Evolutionary conservation across 2,329 filamentous ascomycete genomes (phyloP).

Genomic region (Pestalotiopsis sp.): DNA sequence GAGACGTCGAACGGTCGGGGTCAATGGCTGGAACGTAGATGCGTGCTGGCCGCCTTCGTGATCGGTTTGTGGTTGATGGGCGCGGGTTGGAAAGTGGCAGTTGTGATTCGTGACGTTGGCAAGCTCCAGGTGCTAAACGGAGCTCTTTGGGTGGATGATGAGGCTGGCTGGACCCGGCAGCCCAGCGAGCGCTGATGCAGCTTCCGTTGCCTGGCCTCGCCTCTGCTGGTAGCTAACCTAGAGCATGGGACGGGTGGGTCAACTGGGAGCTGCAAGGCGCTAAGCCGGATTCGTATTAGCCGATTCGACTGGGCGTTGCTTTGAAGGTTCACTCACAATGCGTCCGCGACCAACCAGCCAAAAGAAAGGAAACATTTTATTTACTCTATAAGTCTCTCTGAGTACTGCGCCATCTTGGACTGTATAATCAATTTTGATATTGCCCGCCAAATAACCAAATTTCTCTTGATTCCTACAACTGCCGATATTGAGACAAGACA

Average conservation of each 20-base stretch:
- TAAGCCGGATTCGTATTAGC: background rate
- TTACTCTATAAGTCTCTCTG: too few relatives aligned
- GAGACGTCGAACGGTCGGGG: background rate
- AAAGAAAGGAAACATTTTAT: too few relatives aligned
- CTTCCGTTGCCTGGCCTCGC: slow-evolving; percentile 14
- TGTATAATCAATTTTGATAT: background rate
- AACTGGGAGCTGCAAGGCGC: background rate
- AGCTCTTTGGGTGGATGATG: slow-evolving; percentile 5
- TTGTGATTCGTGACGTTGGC: background rate
- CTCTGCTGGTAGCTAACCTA: background rate
- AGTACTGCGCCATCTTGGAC: too few relatives aligned
- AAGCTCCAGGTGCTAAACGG: background rate
- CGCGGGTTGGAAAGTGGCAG: background rate
- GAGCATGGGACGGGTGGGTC: background rate
- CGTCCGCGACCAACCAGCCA: too few relatives aligned
- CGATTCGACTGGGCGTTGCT: background rate
- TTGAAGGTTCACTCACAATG: background rate
- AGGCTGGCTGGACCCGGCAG: slow-evolving; percentile 3
- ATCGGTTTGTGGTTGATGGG: background rate
- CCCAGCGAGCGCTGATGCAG: slow-evolving; percentile 13
- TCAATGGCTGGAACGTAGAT: background rate
- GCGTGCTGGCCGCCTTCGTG: background rate
- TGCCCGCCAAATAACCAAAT: background rate
- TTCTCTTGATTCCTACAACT: background rate
- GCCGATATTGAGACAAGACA: background rate